A percentile compares a stretch with the other conserved stretches of the same genome.
phyloP scores from a whole-genome alignment of 257 asterid species.

The Scutellaria barbata region DNA sequence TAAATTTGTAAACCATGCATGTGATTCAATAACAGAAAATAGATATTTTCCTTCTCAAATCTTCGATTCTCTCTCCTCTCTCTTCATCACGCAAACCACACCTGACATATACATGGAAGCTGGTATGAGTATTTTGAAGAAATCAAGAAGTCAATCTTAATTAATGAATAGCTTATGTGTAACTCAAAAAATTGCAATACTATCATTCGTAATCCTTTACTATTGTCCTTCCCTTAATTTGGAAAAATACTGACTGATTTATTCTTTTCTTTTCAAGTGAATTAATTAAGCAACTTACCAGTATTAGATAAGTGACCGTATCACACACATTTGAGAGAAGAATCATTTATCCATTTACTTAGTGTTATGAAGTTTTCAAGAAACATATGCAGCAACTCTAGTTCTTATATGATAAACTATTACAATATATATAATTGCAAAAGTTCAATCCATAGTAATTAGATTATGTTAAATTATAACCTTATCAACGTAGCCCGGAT shows the following conservation, averaged over 20 bases:
- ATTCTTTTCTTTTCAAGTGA: not conserved
- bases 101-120: no score
- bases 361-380: not conserved
- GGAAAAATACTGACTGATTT: not conserved
- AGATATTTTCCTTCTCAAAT: no score
- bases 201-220: not conserved
- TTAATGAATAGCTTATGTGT: not conserved
- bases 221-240: not conserved
- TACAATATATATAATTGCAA: not conserved
- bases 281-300: not conserved
- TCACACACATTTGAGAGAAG: no score
- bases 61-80: no score
- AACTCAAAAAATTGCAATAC: not conserved
- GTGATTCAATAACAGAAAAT: no score
- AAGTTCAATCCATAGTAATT: not conserved
- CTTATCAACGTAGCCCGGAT: conserved; percentile 26
- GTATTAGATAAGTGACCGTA: not conserved
- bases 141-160: not conserved
- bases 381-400: not conserved
- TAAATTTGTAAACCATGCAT: no score
- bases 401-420: not conserved
- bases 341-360: no score
- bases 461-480: conserved; percentile 3
- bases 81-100: no score
- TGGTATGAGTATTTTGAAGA: no score